Evolutionary conservation across 306 rosid genomes (phyloP).

Genomic region (Cucumis melo): DNA sequence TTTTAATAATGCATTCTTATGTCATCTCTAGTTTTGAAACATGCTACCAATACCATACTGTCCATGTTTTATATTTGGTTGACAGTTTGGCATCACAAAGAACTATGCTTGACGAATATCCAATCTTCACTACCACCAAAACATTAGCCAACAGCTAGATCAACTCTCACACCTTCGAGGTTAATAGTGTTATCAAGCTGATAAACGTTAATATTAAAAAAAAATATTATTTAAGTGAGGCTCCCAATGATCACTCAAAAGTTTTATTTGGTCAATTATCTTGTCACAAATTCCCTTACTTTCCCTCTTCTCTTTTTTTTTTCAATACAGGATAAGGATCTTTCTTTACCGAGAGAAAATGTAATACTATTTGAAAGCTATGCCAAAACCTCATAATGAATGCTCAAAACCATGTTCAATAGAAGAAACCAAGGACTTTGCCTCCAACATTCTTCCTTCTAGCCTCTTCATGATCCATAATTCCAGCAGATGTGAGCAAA

Average conservation of each 20-base stretch:
- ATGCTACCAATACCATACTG: neutral
- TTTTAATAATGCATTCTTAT: too few species aligned
- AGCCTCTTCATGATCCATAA: conserved; percentile 14
- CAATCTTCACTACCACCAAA: neutral
- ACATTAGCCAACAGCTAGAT: neutral
- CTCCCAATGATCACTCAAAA: neutral
- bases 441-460: conserved; percentile 14
- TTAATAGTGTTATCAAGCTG: neutral
- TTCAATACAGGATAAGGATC: too few species aligned
- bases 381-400: too few species aligned
- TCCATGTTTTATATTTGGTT: neutral
- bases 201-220: neutral
- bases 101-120: neutral
- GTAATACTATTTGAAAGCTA: too few species aligned
- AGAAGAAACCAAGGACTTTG: conserved; percentile 12
- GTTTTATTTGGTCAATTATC: neutral
- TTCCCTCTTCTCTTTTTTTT: neutral
- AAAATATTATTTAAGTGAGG: neutral
- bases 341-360: too few species aligned
- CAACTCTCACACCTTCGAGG: too few species aligned
- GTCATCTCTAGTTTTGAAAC: too few species aligned
- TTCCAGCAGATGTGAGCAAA: conserved; percentile 9
- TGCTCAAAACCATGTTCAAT: conserved; percentile 3
- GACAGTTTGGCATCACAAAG: neutral
- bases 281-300: neutral